Percentiles rank a stretch among this genome's conserved stretches.
Conservation (phyloP, 2,329 filamentous ascomycete genomes). For the Cordyceps cicadae region DNA sequence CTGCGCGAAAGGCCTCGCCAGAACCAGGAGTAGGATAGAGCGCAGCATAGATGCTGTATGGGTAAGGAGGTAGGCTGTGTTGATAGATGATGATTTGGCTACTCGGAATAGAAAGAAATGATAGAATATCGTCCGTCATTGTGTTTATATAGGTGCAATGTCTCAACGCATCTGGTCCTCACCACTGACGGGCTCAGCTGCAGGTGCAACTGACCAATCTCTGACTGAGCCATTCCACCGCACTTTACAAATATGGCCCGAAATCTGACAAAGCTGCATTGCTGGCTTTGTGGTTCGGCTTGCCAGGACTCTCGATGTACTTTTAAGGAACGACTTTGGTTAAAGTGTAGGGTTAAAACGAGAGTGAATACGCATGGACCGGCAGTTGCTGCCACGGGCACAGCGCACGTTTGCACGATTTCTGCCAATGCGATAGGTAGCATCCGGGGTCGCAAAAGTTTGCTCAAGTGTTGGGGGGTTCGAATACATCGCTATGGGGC, state of each 20-base stretch:
- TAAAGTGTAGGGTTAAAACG: no score
- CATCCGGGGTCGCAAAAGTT: no score
- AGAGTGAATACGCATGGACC: no score
- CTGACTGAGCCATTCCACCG: neutral
- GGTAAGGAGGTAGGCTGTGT: neutral
- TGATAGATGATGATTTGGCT: neutral
- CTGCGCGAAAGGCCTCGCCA: neutral
- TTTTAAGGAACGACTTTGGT: no score
- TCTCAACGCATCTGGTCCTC: neutral
- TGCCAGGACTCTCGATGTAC: no score
- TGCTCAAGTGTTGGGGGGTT: no score
- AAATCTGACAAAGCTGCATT: neutral
- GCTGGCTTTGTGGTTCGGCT: no score
- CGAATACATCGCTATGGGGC: no score
- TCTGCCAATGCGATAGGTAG: no score
- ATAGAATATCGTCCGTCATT: neutral
- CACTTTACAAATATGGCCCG: neutral
- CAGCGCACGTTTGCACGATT: no score
- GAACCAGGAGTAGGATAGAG: neutral
- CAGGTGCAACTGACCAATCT: neutral
- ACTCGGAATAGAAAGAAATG: neutral
- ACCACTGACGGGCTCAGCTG: neutral
- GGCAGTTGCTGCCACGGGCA: no score
- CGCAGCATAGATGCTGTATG: neutral
- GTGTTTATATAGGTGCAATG: neutral